A percentile compares a stretch with the other conserved stretches of the same genome.
Evolutionary conservation across 257 asterid genomes (phyloP).

Genomic region (Solanum ossicruentum): DNA sequence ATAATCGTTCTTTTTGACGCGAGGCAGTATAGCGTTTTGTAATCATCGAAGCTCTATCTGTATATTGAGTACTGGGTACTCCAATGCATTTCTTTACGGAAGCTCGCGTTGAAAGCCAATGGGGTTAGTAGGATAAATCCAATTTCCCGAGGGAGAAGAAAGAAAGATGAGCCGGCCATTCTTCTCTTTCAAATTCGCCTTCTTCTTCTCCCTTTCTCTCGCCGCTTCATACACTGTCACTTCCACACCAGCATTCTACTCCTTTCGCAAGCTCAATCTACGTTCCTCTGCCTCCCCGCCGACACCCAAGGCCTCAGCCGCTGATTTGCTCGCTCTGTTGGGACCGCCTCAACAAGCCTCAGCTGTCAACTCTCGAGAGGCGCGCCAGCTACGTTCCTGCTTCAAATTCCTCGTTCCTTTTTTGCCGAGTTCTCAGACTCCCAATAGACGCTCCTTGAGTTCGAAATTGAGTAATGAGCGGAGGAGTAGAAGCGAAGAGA

Average conservation of each 20-base stretch:
- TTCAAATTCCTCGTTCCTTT: constrained; percentile 66
- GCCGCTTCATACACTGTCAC: constrained; percentile 25
- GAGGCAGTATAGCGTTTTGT: too few relatives aligned
- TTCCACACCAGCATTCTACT: constrained; percentile 4
- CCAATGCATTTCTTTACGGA: background rate
- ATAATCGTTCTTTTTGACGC: too few relatives aligned
- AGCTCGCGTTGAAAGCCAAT: background rate
- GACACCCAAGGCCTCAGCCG: constrained; percentile 47
- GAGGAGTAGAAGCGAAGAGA: constrained; percentile 8
- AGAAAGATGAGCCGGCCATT: constrained; percentile 11
- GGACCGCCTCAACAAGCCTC: constrained; percentile 58
- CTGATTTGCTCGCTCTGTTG: constrained; percentile 64
- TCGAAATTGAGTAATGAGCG: constrained; percentile 1
- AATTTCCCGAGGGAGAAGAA: background rate
- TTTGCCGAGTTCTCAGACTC: constrained; percentile 1
- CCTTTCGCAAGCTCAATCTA: background rate
- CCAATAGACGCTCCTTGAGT: constrained; percentile 19
- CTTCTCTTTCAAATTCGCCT: constrained; percentile 35
- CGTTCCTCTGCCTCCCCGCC: background rate
- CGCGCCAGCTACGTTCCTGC: constrained; percentile 46
- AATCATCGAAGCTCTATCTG: background rate
- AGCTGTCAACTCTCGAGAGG: constrained; percentile 43
- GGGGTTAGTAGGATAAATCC: background rate
- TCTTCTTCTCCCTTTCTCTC: constrained; percentile 47
- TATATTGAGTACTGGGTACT: background rate